Evolutionary conservation across 768 basidiomycete species (phyloP), one percentile per base, ranked within the genome.

Genomic region (Termitomyces sp.): DNA sequence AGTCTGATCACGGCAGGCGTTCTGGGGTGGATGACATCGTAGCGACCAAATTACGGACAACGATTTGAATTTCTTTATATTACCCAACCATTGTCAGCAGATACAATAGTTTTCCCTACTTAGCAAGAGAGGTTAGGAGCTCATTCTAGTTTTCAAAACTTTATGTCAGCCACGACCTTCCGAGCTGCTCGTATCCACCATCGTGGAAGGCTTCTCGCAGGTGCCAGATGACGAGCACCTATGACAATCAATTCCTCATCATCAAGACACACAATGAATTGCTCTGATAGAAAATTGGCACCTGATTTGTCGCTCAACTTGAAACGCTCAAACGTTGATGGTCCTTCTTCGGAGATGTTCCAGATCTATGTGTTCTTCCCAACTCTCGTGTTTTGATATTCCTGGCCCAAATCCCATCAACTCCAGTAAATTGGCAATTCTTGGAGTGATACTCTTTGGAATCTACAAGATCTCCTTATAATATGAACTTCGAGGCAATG

Each of bases 1-100:
- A 76, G 76, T 57, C 56, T 70, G 3, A 46, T 77, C 27, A 71
- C 68, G 46, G 73, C 75, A 21, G 61, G 53, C 11, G 46, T 73
- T 52, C 62, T 72, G 53, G 71, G 64, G 14, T 68, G 67, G 70
- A 59, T 68, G 53, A 41, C 62, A 35, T 54, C 61, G 32, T 62
- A 58, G 57, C 6, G 17, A 29, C 21, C 11, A 35, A 8, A 38
- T 37, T n/a, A 6, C 17, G 34, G 23, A 17, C 34, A 16, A 35
- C 5, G 7, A 29, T 3, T 29, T 29, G 29, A 29, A 29, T 29
- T 7, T 29, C 29, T 12, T 21, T 19, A 4, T 10, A 46, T n/a
- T 12, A 46, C 29, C n/a, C 29, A 19, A 19, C 19, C 19, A 10
- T n/a, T 31, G 45, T 19, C 9, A 29, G n/a, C 14, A 16, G 10